Evolutionary conservation across 2,329 filamentous ascomycete genomes (phyloP).

Genomic region (Colletotrichum cordylinicola): DNA sequence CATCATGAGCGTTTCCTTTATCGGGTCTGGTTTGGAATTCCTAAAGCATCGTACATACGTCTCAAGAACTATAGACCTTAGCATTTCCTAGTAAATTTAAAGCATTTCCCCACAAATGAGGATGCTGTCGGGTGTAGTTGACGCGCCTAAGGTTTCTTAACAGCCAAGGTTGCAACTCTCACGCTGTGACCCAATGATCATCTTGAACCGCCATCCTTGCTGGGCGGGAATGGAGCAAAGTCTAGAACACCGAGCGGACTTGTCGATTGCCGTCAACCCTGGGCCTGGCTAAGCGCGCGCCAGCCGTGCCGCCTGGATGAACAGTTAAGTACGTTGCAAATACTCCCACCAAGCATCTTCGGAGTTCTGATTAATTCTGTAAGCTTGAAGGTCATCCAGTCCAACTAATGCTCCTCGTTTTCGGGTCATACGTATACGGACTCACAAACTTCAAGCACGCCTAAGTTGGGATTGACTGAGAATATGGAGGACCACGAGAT

Average conservation of each 20-base stretch:
- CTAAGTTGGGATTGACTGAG: too few species aligned
- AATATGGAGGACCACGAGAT: too few species aligned
- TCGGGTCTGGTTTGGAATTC: neutral
- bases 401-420: too few species aligned
- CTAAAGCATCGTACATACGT: neutral
- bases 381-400: too few species aligned
- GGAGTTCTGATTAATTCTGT: too few species aligned
- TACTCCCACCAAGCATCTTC: too few species aligned
- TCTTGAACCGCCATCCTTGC: neutral
- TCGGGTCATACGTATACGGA: too few species aligned
- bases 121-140: fast-evolving
- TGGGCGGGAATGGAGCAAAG: fast-evolving
- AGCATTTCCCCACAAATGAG: neutral
- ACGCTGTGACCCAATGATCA: neutral
- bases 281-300: neutral
- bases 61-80: neutral
- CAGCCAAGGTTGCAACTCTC: neutral
- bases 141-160: neutral
- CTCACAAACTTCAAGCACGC: too few species aligned
- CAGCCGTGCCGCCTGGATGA: fast-evolving
- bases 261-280: neutral
- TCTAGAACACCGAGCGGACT: neutral
- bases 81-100: neutral
- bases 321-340: fast-evolving
- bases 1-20: neutral